These are phyloP conservation scores for Silene conica DNA, from an alignment of 148 eudicot species.

Conservation along the genomic window DNA sequence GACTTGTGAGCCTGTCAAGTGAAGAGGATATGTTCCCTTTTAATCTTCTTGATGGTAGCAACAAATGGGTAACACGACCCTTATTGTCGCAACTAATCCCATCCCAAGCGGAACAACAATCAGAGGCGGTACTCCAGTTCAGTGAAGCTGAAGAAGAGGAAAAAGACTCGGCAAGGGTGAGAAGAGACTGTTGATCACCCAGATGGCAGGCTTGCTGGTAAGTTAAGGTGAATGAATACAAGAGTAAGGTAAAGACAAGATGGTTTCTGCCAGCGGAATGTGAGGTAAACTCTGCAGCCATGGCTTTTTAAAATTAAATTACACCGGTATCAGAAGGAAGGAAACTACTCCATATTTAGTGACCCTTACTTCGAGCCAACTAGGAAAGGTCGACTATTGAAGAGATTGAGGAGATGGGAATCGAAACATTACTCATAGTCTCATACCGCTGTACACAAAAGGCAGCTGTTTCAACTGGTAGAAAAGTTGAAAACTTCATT, in stretches of 20 bases:
- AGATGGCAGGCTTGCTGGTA: conserved; percentile 42
- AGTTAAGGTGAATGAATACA: conserved; percentile 20
- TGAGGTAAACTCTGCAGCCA: not conserved
- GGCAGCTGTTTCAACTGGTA: no score
- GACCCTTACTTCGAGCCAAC: no score
- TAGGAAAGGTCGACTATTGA: no score
- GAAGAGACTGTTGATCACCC: conserved; percentile 42
- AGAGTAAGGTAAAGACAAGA: not conserved
- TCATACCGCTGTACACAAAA: no score
- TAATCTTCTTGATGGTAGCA: conserved; percentile 47
- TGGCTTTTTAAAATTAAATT: no score
- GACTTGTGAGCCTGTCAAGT: conserved; percentile 31
- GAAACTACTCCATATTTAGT: no score
- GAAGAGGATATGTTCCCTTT: conserved; percentile 39
- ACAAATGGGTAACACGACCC: conserved; percentile 38
- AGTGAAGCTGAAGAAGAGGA: conserved; percentile 24
- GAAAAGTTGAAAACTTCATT: no score
- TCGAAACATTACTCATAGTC: no score
- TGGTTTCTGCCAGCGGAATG: no score
- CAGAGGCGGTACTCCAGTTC: conserved; percentile 43
- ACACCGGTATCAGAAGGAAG: no score
- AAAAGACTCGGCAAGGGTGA: conserved; percentile 31
- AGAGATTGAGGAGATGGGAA: no score
- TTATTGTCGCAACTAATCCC: conserved; percentile 50
- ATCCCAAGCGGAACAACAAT: conserved; percentile 68